Conservation (phyloP, 192 early-diverging fungal genomes). For the Kappamyces sp. region DNA sequence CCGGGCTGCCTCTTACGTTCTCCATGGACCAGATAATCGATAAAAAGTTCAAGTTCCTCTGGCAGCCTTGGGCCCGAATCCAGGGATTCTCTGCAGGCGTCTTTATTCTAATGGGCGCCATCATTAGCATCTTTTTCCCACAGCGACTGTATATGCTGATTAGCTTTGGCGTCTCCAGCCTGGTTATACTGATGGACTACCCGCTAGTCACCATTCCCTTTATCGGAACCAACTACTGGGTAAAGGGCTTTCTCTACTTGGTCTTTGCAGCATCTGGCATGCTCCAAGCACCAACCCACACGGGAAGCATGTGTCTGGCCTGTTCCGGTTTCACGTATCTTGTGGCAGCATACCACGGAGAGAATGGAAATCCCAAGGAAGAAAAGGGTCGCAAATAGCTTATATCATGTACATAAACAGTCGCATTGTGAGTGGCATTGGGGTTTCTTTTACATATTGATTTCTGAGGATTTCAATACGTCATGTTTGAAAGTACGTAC, state of each 20-base stretch:
- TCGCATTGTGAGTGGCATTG: too few species aligned
- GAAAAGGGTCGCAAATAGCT: not conserved
- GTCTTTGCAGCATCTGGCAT: not conserved
- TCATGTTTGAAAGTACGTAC: too few species aligned
- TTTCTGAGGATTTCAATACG: too few species aligned
- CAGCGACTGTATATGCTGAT: not conserved
- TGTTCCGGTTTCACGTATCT: constrained; percentile 8
- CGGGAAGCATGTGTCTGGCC: not conserved
- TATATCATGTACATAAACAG: too few species aligned
- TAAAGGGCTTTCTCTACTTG: not conserved
- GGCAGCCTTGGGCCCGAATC: constrained; percentile 9
- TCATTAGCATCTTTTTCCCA: constrained; percentile 13
- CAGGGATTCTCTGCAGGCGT: not conserved
- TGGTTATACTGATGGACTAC: constrained; percentile 3
- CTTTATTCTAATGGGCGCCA: constrained; percentile 5
- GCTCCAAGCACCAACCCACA: not conserved
- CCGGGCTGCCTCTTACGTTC: not conserved
- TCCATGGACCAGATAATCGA: not conserved
- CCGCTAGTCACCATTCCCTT: not conserved
- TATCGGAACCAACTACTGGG: constrained; percentile 5
- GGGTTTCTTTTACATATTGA: too few species aligned
- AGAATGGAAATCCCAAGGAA: constrained; percentile 2
- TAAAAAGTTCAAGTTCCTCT: constrained; percentile 6
- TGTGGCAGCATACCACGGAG: constrained; percentile 1
- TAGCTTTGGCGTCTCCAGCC: constrained; percentile 1